Evolutionary conservation across 805 yeast species (phyloP), one percentile per base, ranked within the genome.

Genomic region (Lachancea nothofagi): DNA sequence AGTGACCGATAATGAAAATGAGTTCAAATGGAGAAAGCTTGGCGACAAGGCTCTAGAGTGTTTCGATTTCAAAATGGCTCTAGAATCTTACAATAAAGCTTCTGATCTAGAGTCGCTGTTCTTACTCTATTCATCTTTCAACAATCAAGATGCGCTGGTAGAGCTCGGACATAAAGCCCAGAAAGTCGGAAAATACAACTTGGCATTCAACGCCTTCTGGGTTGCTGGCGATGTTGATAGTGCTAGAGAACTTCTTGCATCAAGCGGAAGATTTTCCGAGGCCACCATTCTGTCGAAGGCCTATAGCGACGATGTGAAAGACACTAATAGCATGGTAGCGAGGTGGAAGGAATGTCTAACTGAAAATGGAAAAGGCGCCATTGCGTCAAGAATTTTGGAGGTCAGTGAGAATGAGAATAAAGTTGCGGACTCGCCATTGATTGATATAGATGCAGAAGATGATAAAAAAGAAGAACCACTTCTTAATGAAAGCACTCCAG

Each of bases 181-280:
- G 50, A 66, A 60, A n/a, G 72, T 68, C 32, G 97, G 97, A 35
- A 82, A 82, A 59, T 85, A 78, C 64, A 93, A 93, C 61, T 69
- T 89, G 42, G 95, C 97, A 19, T 93, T 88, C 70, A 87, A 85
- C 57, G 83, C 96, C 9, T 78, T 79, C 61, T 93, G 97, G 97
- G 69, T 79, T 40, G 75, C 81, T 23, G 90, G 95, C 28, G 83
- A 87, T 56, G 69, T 77, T 27, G 64, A 67, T 13, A 69, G 71
- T 29, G 83, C 89, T 49, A 70, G 80, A 40, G 74, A 76, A 17
- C 67, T 93, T 48, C 72, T 93, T 51, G 69, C 74, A 33, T 69
- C 74, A 54, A 74, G 86, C 38, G 84, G 76, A 27, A 76, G 95
- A 58, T 70, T 69, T 43, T 71, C 95, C 1, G 98, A 93, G 63